Evolutionary conservation across 192 early-diverging fungal genomes (phyloP).

Genomic region (Podochytrium sp.): DNA sequence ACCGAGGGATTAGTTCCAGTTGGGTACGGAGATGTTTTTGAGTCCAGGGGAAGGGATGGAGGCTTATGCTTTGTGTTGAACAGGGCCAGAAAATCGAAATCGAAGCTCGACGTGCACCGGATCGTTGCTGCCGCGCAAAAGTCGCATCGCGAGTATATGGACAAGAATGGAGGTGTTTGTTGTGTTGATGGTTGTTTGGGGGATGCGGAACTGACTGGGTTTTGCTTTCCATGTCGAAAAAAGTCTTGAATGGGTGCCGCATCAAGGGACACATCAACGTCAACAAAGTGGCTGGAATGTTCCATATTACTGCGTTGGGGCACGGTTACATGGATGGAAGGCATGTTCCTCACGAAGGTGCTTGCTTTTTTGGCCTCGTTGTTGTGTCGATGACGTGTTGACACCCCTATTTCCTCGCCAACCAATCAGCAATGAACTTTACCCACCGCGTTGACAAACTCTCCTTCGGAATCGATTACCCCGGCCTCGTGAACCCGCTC

Average conservation of each 20-base stretch:
- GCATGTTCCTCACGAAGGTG: slow-evolving; percentile 72
- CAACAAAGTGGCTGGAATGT: slow-evolving; percentile 83
- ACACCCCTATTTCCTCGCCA: too few relatives aligned
- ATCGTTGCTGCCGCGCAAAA: slow-evolving; percentile 29
- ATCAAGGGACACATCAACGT: slow-evolving; percentile 73
- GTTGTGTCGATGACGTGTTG: too few relatives aligned
- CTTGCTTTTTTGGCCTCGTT: not conserved
- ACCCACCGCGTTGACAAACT: slow-evolving; percentile 92
- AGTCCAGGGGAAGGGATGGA: not conserved
- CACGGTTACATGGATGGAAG: slow-evolving; percentile 78
- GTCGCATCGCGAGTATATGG: slow-evolving; percentile 15
- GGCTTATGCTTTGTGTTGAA: not conserved
- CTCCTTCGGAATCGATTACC: slow-evolving; percentile 87
- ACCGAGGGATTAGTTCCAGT: slow-evolving; percentile 15
- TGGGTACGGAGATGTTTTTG: slow-evolving; percentile 7
- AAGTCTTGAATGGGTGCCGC: slow-evolving; percentile 68
- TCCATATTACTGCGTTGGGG: slow-evolving; percentile 89
- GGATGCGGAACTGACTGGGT: not conserved
- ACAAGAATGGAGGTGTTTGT: not conserved
- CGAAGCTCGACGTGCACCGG: slow-evolving; percentile 29
- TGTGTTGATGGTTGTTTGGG: too few relatives aligned
- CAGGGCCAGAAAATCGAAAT: slow-evolving; percentile 13
- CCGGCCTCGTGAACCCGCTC: slow-evolving; percentile 83
- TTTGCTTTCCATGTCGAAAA: too few relatives aligned
- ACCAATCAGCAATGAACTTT: slow-evolving; percentile 80